Evolutionary conservation across 2,329 filamentous ascomycete species (phyloP).

Genomic region (Apiospora sp.): DNA sequence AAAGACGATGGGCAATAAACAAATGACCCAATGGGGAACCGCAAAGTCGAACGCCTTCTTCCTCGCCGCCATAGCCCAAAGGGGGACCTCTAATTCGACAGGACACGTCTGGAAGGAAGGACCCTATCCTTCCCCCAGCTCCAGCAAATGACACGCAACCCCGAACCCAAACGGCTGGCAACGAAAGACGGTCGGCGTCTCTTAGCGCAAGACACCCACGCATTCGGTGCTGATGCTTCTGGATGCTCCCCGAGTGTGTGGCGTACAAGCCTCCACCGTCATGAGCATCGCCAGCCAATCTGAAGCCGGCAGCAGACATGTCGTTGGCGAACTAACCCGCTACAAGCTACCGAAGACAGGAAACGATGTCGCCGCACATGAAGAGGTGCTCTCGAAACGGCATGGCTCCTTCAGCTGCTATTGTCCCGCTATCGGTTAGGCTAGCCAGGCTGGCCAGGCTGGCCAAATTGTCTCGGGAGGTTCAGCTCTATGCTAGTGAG

Average conservation of each 20-base stretch:
- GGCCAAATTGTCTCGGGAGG: constrained; percentile 4
- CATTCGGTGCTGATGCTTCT: background rate
- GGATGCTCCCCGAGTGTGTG: background rate
- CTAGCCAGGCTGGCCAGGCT: constrained; percentile 1
- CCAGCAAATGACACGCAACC: background rate
- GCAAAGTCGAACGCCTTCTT: background rate
- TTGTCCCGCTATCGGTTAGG: background rate
- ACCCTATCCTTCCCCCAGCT: background rate
- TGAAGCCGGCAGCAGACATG: background rate
- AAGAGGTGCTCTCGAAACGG: constrained; percentile 1
- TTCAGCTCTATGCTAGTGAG: background rate
- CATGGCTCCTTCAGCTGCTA: constrained; percentile 10
- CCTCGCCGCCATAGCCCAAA: background rate
- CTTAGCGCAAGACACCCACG: background rate
- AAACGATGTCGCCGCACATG: background rate
- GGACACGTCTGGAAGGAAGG: background rate
- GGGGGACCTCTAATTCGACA: background rate
- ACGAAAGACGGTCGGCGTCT: background rate
- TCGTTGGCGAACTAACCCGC: background rate
- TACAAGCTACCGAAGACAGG: constrained; percentile 13
- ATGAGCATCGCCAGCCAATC: background rate
- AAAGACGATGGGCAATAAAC: background rate
- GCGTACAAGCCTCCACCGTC: background rate
- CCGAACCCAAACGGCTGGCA: background rate
- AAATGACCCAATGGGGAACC: background rate